Percentiles rank a stretch among this genome's conserved stretches.
Evolutionary conservation across 805 yeast genomes (phyloP).

Genomic region (Candida michaelii): DNA sequence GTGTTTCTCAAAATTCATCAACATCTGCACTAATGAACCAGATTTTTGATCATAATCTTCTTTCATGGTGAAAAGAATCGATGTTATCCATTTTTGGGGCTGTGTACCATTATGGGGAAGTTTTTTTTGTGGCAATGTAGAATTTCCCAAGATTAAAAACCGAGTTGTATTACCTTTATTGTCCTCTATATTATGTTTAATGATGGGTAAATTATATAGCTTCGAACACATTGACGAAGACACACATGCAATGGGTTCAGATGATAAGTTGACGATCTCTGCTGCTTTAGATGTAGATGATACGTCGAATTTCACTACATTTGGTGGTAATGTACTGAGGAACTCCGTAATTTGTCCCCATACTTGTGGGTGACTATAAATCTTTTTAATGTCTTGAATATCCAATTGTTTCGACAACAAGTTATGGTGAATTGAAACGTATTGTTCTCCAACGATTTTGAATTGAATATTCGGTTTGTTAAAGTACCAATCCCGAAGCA

Average conservation of each 20-base stretch:
- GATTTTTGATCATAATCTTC: conserved; percentile 57
- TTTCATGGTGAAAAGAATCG: conserved; percentile 64
- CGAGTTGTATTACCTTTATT: conserved; percentile 77
- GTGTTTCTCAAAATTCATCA: conserved; percentile 54
- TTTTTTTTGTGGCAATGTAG: conserved; percentile 1
- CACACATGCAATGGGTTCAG: conserved; percentile 60
- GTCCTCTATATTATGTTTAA: conserved; percentile 66
- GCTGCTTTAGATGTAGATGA: conserved; percentile 88
- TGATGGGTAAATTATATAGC: conserved; percentile 56
- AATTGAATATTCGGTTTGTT: conserved; percentile 24
- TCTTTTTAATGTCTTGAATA: conserved; percentile 46
- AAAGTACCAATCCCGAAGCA: conserved; percentile 66
- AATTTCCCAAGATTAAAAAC: conserved; percentile 62
- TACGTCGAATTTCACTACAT: conserved; percentile 52
- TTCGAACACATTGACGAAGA: conserved; percentile 69
- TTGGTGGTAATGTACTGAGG: conserved; percentile 33
- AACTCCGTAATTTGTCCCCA: conserved; percentile 88
- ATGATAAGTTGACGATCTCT: conserved; percentile 47
- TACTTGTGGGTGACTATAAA: conserved; percentile 95
- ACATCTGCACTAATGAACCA: conserved; percentile 71
- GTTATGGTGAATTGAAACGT: conserved; percentile 80
- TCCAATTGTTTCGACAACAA: conserved; percentile 50
- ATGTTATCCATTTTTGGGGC: conserved; percentile 34
- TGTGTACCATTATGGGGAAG: conserved; percentile 5
- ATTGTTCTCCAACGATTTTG: conserved; percentile 71